Evolutionary conservation across 257 asterid genomes (phyloP).

Genomic region (Ophiorrhiza pumila): DNA sequence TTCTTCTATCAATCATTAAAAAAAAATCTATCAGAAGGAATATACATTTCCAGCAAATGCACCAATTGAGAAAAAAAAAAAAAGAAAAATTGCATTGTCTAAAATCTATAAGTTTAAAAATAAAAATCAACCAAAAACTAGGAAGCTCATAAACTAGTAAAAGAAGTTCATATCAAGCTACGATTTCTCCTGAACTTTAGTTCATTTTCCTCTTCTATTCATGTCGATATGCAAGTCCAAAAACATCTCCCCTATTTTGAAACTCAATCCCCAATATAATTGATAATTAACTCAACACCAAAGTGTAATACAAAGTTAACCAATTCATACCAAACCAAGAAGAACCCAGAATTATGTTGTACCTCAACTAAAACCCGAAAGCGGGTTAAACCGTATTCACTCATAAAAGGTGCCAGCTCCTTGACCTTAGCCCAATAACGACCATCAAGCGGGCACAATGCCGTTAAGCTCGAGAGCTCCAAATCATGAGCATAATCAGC

Average conservation of each 20-base stretch:
- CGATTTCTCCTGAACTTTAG: not conserved
- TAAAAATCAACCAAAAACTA: not conserved
- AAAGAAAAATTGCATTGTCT: too few species aligned
- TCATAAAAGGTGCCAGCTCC: conserved; percentile 70
- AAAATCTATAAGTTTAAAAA: not conserved
- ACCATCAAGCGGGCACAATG: conserved; percentile 84
- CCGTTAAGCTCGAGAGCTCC: conserved; percentile 55
- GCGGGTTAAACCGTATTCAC: conserved; percentile 82
- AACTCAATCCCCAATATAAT: not conserved
- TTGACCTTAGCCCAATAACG: conserved; percentile 88
- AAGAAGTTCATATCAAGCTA: not conserved
- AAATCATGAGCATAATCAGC: conserved; percentile 25
- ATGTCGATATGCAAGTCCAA: not conserved
- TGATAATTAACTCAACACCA: not conserved
- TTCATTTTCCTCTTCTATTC: not conserved
- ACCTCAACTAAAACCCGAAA: conserved; percentile 91
- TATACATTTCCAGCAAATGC: not conserved
- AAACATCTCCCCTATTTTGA: not conserved
- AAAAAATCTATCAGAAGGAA: too few species aligned
- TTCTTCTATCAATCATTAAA: not conserved
- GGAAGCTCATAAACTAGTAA: not conserved
- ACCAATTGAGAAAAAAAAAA: not conserved
- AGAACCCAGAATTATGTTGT: not conserved
- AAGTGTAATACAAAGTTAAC: not conserved
- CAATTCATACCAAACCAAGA: not conserved